Base-by-base conservation (phyloP, 768 basidiomycete genomes). In the Boletus rubroflammeus region DNA sequence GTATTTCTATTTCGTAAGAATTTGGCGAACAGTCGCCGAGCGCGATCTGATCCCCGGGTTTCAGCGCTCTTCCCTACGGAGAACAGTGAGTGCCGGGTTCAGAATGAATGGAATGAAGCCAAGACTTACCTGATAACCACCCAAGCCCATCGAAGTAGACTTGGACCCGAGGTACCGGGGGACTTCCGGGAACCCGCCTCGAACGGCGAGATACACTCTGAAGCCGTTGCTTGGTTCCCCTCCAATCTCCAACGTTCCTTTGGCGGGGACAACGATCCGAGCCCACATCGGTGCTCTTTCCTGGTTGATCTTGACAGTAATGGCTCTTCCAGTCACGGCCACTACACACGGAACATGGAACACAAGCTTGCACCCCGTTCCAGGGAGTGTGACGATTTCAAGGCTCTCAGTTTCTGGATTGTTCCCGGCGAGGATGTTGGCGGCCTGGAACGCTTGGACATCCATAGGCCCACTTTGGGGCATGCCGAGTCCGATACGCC, bases 401-500 rank as follows among this genome's bases (percentile, higher is more conserved):
- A 89, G 59, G 0, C 73, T 81, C 63, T 87, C 86, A 0, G 67
- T 79, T 9, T 64, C 73, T 2, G 64, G 59, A 0, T 67, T 52
- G 62, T 88, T 89, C 5, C 81, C 80, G 5, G 78, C 82, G 14
- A 89, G 70, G 34, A 81, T 56, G 60, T 88, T 87, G 9, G 80
- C 86, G 0, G 75, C 71, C 25, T 75, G 66, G 65, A 83, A 81
- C 0, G 85, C 81, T 10, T 80, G 62, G 10, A 73, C 54, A 60
- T 89, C 87, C 81, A 85, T 83, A 0, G 85, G 81, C 0, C 86
- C 86, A 54, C 81, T 79, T 14, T 71, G 75, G 0, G 87, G 87
- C 3, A 87, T 76, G 2, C 86, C 86, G 31, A 79, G 68, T 1
- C 82, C 79, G 0, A 79, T 73, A 0, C 61, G 62, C 1, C 85